These are phyloP conservation scores for Tinospora cordifolia DNA, from an alignment of 164 flowering plant genomes.

Conservation along the genomic window DNA sequence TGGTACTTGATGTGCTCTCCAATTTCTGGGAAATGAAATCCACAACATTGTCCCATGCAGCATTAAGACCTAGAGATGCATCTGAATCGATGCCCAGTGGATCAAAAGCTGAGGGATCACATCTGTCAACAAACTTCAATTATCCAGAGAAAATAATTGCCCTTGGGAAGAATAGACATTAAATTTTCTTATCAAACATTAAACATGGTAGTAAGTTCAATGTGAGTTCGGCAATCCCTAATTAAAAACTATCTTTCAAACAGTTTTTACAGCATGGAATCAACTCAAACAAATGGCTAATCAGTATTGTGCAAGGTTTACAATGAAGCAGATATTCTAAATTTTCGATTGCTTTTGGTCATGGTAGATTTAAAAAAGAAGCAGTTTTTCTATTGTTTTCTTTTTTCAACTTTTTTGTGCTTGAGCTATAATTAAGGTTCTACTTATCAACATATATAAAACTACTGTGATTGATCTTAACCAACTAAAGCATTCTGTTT, in stretches of 20 bases:
- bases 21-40: slow-evolving; percentile 40
- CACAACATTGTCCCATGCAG: slow-evolving; percentile 44
- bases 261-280: not conserved
- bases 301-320: not conserved
- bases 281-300: not conserved
- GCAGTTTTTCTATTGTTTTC: no score
- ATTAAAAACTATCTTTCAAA: not conserved
- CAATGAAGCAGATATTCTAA: no score
- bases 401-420: no score
- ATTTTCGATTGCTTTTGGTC: no score
- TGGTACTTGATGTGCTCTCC: slow-evolving; percentile 61
- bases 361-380: no score
- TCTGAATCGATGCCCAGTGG: slow-evolving; percentile 71
- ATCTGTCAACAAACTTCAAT: slow-evolving; percentile 32
- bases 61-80: slow-evolving; percentile 26
- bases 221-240: not conserved
- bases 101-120: slow-evolving; percentile 55
- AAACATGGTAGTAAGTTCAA: not conserved
- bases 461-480: no score
- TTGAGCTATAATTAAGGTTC: no score
- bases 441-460: no score
- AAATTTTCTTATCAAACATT: not conserved
- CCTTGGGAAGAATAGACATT: not conserved
- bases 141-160: slow-evolving; percentile 8
- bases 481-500: no score